Evolutionary conservation across 805 yeast genomes (phyloP).

Genomic region (Wickerhamomyces bisporus): DNA sequence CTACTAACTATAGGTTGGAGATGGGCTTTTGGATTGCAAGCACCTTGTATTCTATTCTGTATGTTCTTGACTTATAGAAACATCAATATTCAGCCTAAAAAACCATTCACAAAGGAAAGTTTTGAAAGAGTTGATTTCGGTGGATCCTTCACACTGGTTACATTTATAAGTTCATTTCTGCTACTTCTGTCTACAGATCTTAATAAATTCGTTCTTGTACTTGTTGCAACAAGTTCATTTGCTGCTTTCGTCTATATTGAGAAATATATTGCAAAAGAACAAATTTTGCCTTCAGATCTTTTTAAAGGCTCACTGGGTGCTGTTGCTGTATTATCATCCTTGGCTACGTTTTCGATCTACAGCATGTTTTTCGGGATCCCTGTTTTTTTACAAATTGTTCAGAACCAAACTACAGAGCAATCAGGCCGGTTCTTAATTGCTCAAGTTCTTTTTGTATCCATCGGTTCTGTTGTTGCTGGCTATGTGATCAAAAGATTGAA

Average conservation of each 20-base stretch:
- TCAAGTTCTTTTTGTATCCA: constrained; percentile 23
- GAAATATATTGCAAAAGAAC: constrained; percentile 29
- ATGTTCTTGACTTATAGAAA: constrained; percentile 20
- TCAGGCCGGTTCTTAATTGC: constrained; percentile 33
- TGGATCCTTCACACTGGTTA: constrained; percentile 31
- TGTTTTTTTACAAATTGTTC: constrained; percentile 10
- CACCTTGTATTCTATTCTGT: constrained; percentile 27
- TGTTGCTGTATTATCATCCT: constrained; percentile 21
- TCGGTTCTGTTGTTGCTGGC: constrained; percentile 29
- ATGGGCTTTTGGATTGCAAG: constrained; percentile 35
- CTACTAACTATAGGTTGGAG: constrained; percentile 34
- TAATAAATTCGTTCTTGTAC: background rate
- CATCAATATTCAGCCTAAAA: constrained; percentile 4
- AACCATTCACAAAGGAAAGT: constrained; percentile 22
- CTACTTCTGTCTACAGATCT: constrained; percentile 25
- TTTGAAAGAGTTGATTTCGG: constrained; percentile 31
- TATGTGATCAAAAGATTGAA: constrained; percentile 10
- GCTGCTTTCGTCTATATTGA: constrained; percentile 29
- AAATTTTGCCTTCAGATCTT: constrained; percentile 31
- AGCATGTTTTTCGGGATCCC: constrained; percentile 1
- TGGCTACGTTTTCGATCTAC: background rate
- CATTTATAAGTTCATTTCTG: constrained; percentile 26
- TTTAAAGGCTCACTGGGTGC: constrained; percentile 32
- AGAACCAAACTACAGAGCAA: constrained; percentile 28
- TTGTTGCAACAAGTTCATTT: constrained; percentile 6